These are phyloP conservation scores for Daldinia decipiens DNA, from an alignment of 495 filamentous ascomycete species.

Conservation along the genomic window DNA sequence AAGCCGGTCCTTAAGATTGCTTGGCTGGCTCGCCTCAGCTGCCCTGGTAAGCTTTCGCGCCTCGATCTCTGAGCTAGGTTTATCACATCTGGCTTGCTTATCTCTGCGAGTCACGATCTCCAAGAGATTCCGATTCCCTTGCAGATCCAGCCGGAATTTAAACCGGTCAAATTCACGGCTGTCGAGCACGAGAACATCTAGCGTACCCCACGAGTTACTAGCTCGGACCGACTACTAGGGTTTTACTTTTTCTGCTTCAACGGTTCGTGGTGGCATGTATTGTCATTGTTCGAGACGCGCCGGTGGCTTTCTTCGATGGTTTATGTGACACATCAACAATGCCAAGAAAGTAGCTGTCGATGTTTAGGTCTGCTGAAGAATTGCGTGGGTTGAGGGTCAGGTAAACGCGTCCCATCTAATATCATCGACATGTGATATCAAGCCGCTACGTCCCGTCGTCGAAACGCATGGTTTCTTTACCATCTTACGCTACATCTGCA, in stretches of 20 bases:
- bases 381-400: neutral
- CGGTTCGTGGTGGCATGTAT: neutral
- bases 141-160: neutral
- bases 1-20: slow-evolving; percentile 1
- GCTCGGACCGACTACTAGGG: neutral
- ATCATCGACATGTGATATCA: neutral
- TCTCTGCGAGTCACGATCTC: slow-evolving; percentile 3
- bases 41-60: neutral
- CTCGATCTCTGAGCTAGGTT: slow-evolving; percentile 9
- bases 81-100: neutral
- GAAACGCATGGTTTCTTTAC: slow-evolving; percentile 8
- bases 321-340: neutral
- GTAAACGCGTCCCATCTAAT: slow-evolving; percentile 7
- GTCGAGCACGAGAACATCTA: slow-evolving; percentile 17
- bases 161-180: neutral
- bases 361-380: neutral
- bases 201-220: slow-evolving; percentile 20
- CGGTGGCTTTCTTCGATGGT: neutral
- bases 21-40: neutral
- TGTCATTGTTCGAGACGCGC: neutral
- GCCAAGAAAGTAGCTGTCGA: neutral
- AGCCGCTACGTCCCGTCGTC: slow-evolving; percentile 4
- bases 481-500: neutral
- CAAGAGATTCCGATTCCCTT: neutral
- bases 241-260: neutral